Evolutionary conservation across 2,329 filamentous ascomycete species (phyloP), one percentile per base, ranked within the genome.

Genomic region (Beauveria sp.): DNA sequence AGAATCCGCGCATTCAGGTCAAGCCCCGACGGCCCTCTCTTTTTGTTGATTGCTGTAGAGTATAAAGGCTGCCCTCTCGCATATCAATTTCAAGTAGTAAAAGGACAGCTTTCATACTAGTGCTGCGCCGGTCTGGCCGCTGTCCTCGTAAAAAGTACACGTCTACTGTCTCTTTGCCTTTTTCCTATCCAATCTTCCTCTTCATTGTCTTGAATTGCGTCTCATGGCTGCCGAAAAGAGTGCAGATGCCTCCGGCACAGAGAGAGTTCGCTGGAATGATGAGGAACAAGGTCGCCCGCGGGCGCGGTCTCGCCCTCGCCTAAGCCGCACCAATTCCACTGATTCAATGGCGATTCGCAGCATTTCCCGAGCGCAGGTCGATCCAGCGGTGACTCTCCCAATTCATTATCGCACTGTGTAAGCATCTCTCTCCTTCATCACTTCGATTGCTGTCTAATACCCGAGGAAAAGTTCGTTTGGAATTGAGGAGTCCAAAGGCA

Each of bases 401-500:
- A 80, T 83, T 58, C 78, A 82, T 63, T 84, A 83, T 66, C 78
- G 80, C 50, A 83, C 80, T 3, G 71, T 82, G 73, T 82, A 76
- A 76, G 76, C 22, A 51, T 10, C 20, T 5, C 41, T 58, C 34
- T 26, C 18, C 57, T 40, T 28, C 10, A 34, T 26, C 26, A 24
- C 34, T 55, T 24, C 14, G 10, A 40, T 37, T 22, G 10, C 10
- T 48, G 20, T 37, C 64, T 63, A 55, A 64, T 43, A 26, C 46
- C 7, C 18, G 22, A 20, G 37, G 22, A 61, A 61, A 30, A 75
- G 78, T n/a, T 81, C 80, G 4, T 83, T 80, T 64, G 77, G 84
- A 55, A 83, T 86, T 66, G 79, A 80, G 16, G 81, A 84, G 62
- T 77, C 79, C 48, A 80, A 80, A 63, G 77, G 77, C 58, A 76